These are phyloP conservation scores for Bryoglossum gracile DNA, from an alignment of 495 filamentous ascomycete genomes.

Conservation along the genomic window DNA sequence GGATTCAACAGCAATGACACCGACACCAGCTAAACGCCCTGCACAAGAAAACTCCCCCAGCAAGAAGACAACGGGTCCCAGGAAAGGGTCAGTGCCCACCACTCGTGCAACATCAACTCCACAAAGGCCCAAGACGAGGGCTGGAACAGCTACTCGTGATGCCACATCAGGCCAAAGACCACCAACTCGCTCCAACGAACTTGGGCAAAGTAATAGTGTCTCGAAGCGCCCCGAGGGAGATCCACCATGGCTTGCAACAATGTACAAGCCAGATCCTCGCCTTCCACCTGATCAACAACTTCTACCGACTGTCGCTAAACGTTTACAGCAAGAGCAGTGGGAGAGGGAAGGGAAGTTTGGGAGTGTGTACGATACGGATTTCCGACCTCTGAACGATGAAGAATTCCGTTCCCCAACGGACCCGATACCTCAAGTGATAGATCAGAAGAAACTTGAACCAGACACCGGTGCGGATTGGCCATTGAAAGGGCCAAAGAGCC, in stretches of 20 bases:
- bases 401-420: conserved; percentile 18
- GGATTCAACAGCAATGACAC: conserved; percentile 37
- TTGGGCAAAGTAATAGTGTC: conserved; percentile 28
- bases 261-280: conserved; percentile 93
- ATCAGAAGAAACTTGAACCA: conserved; percentile 21
- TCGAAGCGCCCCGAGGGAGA: conserved; percentile 82
- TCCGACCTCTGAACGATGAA: conserved; percentile 64
- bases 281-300: conserved; percentile 93
- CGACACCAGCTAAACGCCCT: conserved; percentile 37
- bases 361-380: conserved; percentile 73
- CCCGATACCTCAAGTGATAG: conserved; percentile 20
- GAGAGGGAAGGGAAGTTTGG: conserved; percentile 81
- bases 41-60: conserved; percentile 40
- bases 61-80: conserved; percentile 29
- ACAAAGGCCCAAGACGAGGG: conserved; percentile 57
- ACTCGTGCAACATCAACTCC: conserved; percentile 33
- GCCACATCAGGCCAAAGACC: conserved; percentile 32
- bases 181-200: conserved; percentile 44
- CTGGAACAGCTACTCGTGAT: conserved; percentile 34
- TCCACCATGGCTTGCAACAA: conserved; percentile 87
- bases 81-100: conserved; percentile 35
- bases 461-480: conserved; percentile 25
- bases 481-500: conserved; percentile 33
- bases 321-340: conserved; percentile 91
- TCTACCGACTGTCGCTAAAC: conserved; percentile 85